phyloP scores from a whole-genome alignment of 163 green algal species.

The Chlorella variabilis region DNA sequence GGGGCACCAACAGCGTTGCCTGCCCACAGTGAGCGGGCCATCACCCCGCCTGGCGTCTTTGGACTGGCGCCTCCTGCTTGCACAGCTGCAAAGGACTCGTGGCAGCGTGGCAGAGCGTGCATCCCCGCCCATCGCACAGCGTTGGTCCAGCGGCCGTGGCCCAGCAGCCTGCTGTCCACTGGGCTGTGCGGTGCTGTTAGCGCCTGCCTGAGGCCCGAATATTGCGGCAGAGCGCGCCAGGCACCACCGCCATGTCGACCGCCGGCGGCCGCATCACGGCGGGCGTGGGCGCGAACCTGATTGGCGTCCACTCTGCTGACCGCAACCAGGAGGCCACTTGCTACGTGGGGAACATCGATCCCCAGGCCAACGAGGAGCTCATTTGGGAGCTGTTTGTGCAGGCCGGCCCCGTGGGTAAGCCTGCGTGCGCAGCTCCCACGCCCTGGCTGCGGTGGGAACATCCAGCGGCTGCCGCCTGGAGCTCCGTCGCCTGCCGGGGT shows the following conservation, averaged over 20 bases:
- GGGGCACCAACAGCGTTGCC: too few relatives aligned
- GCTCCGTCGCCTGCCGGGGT: too few relatives aligned
- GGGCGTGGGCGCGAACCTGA: constrained; percentile 88
- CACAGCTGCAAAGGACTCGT: too few relatives aligned
- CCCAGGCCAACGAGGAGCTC: constrained; percentile 91
- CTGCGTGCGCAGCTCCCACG: too few relatives aligned
- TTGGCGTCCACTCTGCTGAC: constrained; percentile 80
- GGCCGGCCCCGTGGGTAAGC: constrained; percentile 90
- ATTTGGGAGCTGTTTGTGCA: constrained; percentile 98
- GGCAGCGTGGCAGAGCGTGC: too few relatives aligned
- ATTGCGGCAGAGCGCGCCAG: not conserved
- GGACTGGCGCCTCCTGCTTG: too few relatives aligned
- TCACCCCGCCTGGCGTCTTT: too few relatives aligned
- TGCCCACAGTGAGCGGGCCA: too few relatives aligned
- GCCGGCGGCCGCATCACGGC: constrained; percentile 90
- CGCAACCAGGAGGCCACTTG: constrained; percentile 92
- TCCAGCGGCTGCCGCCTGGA: not conserved
- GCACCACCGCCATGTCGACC: not conserved
- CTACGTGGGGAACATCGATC: constrained; percentile 97
- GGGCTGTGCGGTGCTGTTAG: too few relatives aligned
- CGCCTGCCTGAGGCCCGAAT: too few relatives aligned
- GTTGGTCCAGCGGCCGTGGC: not conserved
- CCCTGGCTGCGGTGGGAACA: too few relatives aligned
- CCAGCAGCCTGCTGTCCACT: not conserved
- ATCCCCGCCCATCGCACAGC: too few relatives aligned